phyloP scores from a whole-genome alignment of 768 basidiomycete species.

The Pleurotus ostreatus region DNA sequence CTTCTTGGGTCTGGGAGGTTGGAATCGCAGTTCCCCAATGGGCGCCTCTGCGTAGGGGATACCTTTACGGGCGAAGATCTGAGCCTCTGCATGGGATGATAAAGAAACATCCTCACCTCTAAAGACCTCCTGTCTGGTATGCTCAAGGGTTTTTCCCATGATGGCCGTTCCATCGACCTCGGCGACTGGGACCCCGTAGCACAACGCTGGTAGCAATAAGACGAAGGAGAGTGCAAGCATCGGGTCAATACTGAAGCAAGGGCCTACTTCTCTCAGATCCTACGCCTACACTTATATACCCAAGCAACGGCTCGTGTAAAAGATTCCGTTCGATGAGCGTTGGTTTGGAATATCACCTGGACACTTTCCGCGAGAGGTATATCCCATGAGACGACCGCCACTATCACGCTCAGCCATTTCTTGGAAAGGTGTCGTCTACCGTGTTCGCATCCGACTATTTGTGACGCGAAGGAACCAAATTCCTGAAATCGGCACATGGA shows the following conservation, averaged over 20 bases:
- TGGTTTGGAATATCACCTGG: too few relatives aligned
- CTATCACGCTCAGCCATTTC: too few relatives aligned
- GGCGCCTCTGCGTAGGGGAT: slow-evolving; percentile 31
- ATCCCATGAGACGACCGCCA: too few relatives aligned
- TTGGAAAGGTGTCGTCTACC: too few relatives aligned
- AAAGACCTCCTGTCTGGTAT: neutral
- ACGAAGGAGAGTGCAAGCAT: neutral
- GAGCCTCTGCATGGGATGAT: neutral
- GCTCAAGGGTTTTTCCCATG: neutral
- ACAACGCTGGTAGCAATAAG: neutral
- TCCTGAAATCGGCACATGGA: too few relatives aligned
- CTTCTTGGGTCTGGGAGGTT: slow-evolving; percentile 18
- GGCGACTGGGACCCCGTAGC: neutral
- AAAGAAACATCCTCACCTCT: neutral
- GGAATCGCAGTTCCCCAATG: slow-evolving; percentile 21
- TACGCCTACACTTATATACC: neutral
- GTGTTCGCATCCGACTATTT: too few relatives aligned
- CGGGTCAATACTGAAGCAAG: too few relatives aligned
- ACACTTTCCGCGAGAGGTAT: too few relatives aligned
- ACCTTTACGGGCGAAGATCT: slow-evolving; percentile 12
- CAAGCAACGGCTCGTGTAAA: neutral
- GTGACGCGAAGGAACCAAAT: too few relatives aligned
- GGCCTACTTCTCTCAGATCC: too few relatives aligned
- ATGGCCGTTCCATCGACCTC: neutral
- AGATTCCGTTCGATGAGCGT: too few relatives aligned